A percentile compares a stretch with the other conserved stretches of the same genome.
phyloP scores from a whole-genome alignment of 495 filamentous ascomycete species.

The Penicillium coffeae region DNA sequence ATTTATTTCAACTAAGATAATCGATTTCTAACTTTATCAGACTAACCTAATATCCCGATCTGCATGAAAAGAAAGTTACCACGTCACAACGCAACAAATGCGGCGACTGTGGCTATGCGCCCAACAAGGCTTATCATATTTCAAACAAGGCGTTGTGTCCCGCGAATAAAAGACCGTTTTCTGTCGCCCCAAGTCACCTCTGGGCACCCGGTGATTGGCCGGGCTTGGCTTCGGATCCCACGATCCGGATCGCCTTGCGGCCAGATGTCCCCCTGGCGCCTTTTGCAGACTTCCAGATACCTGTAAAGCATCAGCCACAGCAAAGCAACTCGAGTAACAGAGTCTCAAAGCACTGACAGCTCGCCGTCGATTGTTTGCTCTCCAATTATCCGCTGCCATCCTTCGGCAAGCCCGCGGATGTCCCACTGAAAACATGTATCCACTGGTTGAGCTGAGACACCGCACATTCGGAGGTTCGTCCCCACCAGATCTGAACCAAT shows the following conservation, averaged over 20 bases:
- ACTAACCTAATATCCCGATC: too few relatives aligned
- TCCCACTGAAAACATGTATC: not conserved
- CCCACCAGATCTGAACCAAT: not conserved
- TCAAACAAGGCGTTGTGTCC: not conserved
- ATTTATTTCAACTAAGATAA: too few relatives aligned
- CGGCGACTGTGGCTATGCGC: too few relatives aligned
- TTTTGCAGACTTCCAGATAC: conserved; percentile 1
- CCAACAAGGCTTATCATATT: conserved; percentile 1
- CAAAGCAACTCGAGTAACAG: conserved; percentile 11
- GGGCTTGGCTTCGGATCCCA: conserved; percentile 1
- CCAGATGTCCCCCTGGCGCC: not conserved
- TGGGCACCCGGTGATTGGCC: not conserved
- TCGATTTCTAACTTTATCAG: too few relatives aligned
- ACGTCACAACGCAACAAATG: too few relatives aligned
- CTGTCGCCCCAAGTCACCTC: not conserved
- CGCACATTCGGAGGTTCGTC: not conserved
- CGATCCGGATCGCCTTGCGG: conserved; percentile 1
- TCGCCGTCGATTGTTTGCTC: not conserved
- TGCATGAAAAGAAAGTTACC: too few relatives aligned
- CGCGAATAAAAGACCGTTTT: conserved; percentile 8
- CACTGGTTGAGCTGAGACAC: not conserved
- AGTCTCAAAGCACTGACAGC: conserved; percentile 16
- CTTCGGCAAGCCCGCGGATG: not conserved
- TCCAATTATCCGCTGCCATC: not conserved
- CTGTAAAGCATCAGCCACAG: not conserved